Evolutionary conservation across 2,329 filamentous ascomycete genomes (phyloP).

Genomic region (Ophiostoma perfectum): DNA sequence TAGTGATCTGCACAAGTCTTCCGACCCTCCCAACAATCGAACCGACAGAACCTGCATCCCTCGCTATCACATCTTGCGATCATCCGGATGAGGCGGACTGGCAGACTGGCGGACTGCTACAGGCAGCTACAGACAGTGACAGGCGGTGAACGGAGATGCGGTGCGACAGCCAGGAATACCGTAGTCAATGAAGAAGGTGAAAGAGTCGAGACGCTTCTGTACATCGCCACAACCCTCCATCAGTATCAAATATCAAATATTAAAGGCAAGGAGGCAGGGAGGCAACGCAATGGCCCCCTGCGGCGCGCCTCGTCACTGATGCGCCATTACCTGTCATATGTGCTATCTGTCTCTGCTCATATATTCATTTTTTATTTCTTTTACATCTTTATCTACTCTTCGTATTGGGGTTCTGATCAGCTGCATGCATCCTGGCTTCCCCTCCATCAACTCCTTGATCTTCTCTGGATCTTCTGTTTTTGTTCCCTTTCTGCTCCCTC

Average conservation of each 20-base stretch:
- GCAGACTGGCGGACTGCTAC: not conserved
- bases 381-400: not conserved
- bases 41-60: not conserved
- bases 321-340: too few species aligned
- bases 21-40: not conserved
- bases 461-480: not conserved
- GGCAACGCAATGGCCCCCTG: too few species aligned
- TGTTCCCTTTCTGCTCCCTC: not conserved
- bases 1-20: not conserved
- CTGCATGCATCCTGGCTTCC: not conserved
- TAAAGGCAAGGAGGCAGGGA: not conserved
- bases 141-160: not conserved
- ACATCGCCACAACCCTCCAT: not conserved
- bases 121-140: not conserved
- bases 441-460: not conserved
- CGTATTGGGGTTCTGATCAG: not conserved
- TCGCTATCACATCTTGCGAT: not conserved
- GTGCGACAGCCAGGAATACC: not conserved
- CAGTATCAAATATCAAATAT: not conserved
- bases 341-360: too few species aligned
- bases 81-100: conserved; percentile 2
- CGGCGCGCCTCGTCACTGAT: too few species aligned
- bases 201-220: not conserved
- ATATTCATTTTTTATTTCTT: not conserved
- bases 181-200: not conserved